A percentile compares a stretch with the other conserved stretches of the same genome.
Evolutionary conservation across 768 basidiomycete genomes (phyloP).

Genomic region (Crepidotus variabilis): DNA sequence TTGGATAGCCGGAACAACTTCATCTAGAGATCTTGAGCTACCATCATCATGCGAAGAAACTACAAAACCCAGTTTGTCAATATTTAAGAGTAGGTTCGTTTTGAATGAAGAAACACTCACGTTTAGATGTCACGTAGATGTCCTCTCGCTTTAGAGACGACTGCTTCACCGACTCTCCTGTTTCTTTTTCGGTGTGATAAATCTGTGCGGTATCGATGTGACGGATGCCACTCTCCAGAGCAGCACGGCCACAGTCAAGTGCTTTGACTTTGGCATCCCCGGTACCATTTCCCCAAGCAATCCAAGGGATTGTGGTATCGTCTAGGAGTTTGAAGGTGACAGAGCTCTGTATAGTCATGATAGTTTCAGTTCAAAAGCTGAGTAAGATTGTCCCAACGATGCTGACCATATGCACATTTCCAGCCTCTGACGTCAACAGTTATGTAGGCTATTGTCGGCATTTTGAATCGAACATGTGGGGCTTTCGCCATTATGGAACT

Average conservation of each 20-base stretch:
- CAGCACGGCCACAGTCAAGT: slow-evolving; percentile 23
- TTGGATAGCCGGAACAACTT: slow-evolving; percentile 38
- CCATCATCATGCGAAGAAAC: slow-evolving; percentile 12
- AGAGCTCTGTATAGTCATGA: slow-evolving; percentile 10
- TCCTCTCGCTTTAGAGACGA: slow-evolving; percentile 31
- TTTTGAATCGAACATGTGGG: too few relatives aligned
- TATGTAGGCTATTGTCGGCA: too few relatives aligned
- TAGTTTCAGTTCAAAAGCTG: background rate
- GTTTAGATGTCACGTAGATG: slow-evolving; percentile 48
- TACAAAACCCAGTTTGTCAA: background rate
- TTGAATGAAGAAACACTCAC: slow-evolving; percentile 14
- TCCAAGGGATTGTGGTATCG: slow-evolving; percentile 39
- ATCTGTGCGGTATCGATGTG: slow-evolving; percentile 52
- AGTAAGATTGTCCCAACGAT: background rate
- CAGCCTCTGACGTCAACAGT: too few relatives aligned
- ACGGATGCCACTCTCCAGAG: slow-evolving; percentile 38
- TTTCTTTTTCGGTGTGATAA: slow-evolving; percentile 41
- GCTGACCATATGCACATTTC: too few relatives aligned
- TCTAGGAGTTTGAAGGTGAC: slow-evolving; percentile 24
- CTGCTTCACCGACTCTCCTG: slow-evolving; percentile 33
- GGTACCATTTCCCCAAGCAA: slow-evolving; percentile 47
- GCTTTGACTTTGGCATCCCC: slow-evolving; percentile 29
- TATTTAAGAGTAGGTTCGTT: background rate
- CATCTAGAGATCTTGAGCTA: slow-evolving; percentile 21
- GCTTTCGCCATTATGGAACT: too few relatives aligned